Percentiles rank a stretch among this genome's conserved stretches.
These are phyloP conservation scores for Dendrocalamus sinicus DNA, from an alignment of 176 grass and related monocot species.

Conservation along the genomic window DNA sequence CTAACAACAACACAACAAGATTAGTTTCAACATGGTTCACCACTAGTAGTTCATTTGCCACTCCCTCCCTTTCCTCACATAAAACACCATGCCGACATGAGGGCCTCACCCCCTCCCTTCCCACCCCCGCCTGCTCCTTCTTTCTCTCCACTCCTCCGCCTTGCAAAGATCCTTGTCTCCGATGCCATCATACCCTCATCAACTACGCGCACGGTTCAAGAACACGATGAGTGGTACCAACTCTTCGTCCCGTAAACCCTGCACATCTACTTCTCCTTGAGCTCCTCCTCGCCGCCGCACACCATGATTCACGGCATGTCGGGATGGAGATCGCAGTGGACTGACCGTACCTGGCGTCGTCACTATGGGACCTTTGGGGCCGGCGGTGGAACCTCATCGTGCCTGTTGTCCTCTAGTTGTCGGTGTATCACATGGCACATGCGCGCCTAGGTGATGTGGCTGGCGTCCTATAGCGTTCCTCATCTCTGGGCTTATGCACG, in stretches of 20 bases:
- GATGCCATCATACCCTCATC: slow-evolving; percentile 22
- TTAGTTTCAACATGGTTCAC: no score
- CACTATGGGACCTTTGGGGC: slow-evolving; percentile 48
- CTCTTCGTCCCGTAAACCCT: slow-evolving; percentile 42
- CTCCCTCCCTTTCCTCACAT: no score
- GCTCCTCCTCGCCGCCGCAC: slow-evolving; percentile 27
- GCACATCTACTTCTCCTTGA: slow-evolving; percentile 64
- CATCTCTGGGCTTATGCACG: slow-evolving; percentile 55
- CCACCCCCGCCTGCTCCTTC: no score
- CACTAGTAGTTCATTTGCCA: no score
- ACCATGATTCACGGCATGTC: not conserved
- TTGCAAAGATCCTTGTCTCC: slow-evolving; percentile 14
- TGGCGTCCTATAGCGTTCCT: slow-evolving; percentile 28
- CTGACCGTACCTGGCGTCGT: slow-evolving; percentile 33
- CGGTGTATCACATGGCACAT: not conserved
- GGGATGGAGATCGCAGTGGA: slow-evolving; percentile 40
- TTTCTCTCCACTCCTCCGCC: no score
- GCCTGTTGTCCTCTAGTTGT: not conserved
- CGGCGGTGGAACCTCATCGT: slow-evolving; percentile 54
- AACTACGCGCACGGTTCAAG: slow-evolving; percentile 57
- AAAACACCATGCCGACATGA: no score
- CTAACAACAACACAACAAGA: no score
- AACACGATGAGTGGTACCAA: slow-evolving; percentile 37
- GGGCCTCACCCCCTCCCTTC: no score
- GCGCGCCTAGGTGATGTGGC: slow-evolving; percentile 12